Evolutionary conservation across 352 stramenopile species (phyloP), one percentile per base, ranked within the genome.

Genomic region (Pythium sukuiense): DNA sequence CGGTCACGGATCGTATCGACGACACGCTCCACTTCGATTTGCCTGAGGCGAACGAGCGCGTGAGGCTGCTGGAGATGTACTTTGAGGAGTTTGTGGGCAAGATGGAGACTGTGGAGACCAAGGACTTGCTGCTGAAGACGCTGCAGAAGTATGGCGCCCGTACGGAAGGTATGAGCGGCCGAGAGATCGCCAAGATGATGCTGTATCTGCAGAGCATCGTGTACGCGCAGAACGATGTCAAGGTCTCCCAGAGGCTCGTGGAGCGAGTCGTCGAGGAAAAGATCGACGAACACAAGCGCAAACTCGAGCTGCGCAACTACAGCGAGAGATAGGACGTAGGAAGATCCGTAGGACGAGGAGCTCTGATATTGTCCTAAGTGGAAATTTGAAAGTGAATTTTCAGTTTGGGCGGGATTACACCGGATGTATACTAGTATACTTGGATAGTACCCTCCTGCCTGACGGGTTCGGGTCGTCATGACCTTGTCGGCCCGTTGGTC

Each of bases 171-270:
- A 94, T 96, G 77, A 95, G 85, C 59, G 88, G 88, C 4, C 83
- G 88, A 20, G 88, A 96, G 66, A 93, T 96, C 56, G 80, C 83
- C 18, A 95, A 96, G 60, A 91, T 94, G 75, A 92, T 95, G 79
- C 69, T 95, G 26, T 90, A 90, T 48, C 75, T 95, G 58, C 84
- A 96, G 70, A 90, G 80, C 59, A 87, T 91, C 35, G 85, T 89
- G 59, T 92, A 90, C 45, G 84, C 81, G 13, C 83, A 93, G 59
- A 78, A 90, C 46, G 72, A 85, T 48, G 74, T 90, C 27, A 62
- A 73, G 6, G 70, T 91, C 13, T 84, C 75, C 9, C 70, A 67
- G 6, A 73, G 74, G 43, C 71, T 93, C 11, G 63, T 93, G 2
- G 70, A 85, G 18, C 80, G 81, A 26, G 83, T 93, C 6, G 71